Conservation (phyloP, 208 protist genomes). For the Crithidia bombi region DNA sequence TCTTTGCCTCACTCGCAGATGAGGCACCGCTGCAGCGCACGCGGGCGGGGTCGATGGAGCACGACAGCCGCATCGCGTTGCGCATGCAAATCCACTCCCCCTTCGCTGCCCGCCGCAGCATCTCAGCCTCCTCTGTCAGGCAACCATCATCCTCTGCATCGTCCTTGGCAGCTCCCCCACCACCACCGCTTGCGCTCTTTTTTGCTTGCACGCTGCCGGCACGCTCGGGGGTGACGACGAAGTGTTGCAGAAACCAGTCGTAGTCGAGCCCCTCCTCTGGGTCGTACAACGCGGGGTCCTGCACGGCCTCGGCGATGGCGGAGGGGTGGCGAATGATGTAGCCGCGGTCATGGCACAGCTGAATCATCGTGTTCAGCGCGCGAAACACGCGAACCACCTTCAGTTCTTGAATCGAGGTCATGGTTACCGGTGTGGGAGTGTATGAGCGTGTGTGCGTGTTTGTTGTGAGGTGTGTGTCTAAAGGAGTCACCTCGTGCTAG, state of each 20-base stretch:
- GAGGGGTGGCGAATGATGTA: constrained; percentile 80
- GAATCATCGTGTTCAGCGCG: constrained; percentile 79
- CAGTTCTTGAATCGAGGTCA: constrained; percentile 80
- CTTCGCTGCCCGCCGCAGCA: constrained; percentile 31
- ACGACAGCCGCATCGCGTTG: constrained; percentile 69
- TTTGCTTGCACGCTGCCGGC: constrained; percentile 19
- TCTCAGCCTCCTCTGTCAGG: constrained; percentile 27
- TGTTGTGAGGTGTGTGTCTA: not conserved
- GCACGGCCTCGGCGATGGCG: constrained; percentile 60
- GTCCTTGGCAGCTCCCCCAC: constrained; percentile 1
- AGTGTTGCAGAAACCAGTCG: constrained; percentile 75
- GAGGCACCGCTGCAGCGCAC: not conserved
- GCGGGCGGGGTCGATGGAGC: constrained; percentile 18
- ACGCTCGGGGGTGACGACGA: constrained; percentile 46
- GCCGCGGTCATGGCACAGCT: constrained; percentile 79
- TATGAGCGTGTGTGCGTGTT: constrained; percentile 12
- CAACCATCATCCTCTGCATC: constrained; percentile 19
- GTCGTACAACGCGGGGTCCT: constrained; percentile 42
- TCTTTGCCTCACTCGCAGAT: not conserved
- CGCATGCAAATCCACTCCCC: constrained; percentile 62
- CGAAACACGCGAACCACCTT: constrained; percentile 78
- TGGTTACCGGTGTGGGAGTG: constrained; percentile 25
- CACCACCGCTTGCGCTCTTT: constrained; percentile 7
- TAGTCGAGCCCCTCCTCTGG: constrained; percentile 59
- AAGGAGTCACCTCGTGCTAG: no score